Base-by-base conservation (phyloP, 805 yeast genomes). In the Pichia heedii region DNA sequence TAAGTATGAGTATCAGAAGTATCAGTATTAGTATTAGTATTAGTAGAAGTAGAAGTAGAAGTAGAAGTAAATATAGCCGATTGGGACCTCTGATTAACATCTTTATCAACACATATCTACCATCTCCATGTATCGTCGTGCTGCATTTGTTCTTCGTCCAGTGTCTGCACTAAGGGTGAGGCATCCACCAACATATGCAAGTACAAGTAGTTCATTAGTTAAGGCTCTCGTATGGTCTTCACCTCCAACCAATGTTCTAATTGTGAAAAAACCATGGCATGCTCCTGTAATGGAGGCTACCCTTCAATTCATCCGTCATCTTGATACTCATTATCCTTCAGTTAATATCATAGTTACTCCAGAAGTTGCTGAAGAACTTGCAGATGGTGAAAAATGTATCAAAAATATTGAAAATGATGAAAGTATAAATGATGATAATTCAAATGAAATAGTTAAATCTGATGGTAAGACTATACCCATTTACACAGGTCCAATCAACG, bases 251-350 rank as follows among this genome's bases (percentile, higher is more conserved):
- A 90, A 89, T 57, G 76, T 90, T 10, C 72, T 82, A 43, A 68
- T 90, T 16, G 85, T 86, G 26, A 89, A 88, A 62, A 90, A 90
- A 57, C 96, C 96, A 2, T 77, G 84, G 80, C 76, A 85, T 40
- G 60, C 65, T 2, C 64, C 67, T 9, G 94, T 86, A 3, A 68
- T 80, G 13, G 63, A 67, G 7, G 87, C 93, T 4, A 76, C 82
- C 76, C 70, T 77, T 8, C 67, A 68, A 37, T 81, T 89, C 49
- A 74, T 88, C 18, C 62, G 69, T 6, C 81, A 77, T 54, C 50
- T 88, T 9, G 77, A 79, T 50, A 62, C 65, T 6, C 65, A 71
- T 10, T 84, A 85, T 57, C 89, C 90, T 0, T 44, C 48, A n/a
- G 71, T 87, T 35, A 88, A 87, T 50, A 77, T 90, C 2, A 74